Percentiles rank a stretch among this genome's conserved stretches.
These are phyloP conservation scores for Didymella glomerata DNA, from an alignment of 2,329 filamentous ascomycete species.

Conservation along the genomic window DNA sequence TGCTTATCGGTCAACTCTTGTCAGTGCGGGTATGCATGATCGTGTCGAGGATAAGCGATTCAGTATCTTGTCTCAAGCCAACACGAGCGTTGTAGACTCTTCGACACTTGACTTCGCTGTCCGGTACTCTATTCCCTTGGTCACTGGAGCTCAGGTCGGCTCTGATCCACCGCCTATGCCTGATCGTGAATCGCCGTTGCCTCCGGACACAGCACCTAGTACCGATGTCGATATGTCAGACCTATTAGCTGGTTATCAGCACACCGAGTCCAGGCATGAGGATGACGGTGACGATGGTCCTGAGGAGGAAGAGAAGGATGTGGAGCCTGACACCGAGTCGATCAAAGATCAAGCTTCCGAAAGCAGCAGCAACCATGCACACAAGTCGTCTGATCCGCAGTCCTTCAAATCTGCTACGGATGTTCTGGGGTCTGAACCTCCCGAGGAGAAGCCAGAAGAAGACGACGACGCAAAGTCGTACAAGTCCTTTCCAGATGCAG, in stretches of 20 bases:
- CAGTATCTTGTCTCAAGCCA: constrained; percentile 40
- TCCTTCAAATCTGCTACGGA: constrained; percentile 48
- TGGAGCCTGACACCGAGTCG: neutral
- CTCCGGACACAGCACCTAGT: constrained; percentile 25
- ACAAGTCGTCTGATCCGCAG: constrained; percentile 43
- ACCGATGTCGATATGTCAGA: constrained; percentile 48
- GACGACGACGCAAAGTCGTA: constrained; percentile 25
- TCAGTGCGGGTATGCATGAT: neutral
- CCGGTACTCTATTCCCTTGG: constrained; percentile 42
- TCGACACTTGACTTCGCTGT: constrained; percentile 46
- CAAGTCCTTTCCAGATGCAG: constrained; percentile 25
- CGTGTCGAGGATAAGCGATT: constrained; percentile 23
- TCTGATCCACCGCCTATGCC: constrained; percentile 16
- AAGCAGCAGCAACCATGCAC: constrained; percentile 34
- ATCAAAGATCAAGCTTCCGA: constrained; percentile 9
- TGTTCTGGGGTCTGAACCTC: constrained; percentile 23
- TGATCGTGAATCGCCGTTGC: constrained; percentile 13
- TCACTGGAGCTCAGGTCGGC: constrained; percentile 23
- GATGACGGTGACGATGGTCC: constrained; percentile 10
- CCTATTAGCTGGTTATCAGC: constrained; percentile 43
- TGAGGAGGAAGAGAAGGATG: constrained; percentile 28
- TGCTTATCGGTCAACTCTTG: neutral
- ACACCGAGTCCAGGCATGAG: constrained; percentile 37
- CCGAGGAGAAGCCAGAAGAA: constrained; percentile 1
- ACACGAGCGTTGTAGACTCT: constrained; percentile 40